Evolutionary conservation across 2,329 filamentous ascomycete genomes (phyloP).

Genomic region (Penicillium decumbens): DNA sequence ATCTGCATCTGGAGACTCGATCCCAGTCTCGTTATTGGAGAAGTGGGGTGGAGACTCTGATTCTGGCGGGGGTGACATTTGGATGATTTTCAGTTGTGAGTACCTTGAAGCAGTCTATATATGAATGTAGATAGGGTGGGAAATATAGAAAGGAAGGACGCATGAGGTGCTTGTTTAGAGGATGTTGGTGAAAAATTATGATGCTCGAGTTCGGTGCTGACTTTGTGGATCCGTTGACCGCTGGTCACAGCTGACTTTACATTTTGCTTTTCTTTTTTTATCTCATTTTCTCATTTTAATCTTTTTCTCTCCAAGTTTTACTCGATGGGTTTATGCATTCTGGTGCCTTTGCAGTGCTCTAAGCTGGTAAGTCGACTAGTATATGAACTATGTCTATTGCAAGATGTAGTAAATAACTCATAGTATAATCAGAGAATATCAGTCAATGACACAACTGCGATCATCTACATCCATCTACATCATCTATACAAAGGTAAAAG

Average conservation of each 20-base stretch:
- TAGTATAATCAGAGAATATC: too few relatives aligned
- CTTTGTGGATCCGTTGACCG: not conserved
- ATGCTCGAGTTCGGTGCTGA: not conserved
- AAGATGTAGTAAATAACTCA: too few relatives aligned
- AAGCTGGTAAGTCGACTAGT: not conserved
- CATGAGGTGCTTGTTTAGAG: too few relatives aligned
- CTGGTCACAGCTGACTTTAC: not conserved
- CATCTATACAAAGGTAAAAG: conserved; percentile 82
- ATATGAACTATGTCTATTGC: not conserved
- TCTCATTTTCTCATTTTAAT: not conserved
- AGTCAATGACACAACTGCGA: not conserved
- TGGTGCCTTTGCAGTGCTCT: not conserved
- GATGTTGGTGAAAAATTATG: not conserved
- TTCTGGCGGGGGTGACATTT: not conserved
- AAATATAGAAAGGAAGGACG: not conserved
- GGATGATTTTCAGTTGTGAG: not conserved
- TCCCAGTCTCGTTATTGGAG: not conserved
- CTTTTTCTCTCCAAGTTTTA: not conserved
- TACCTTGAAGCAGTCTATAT: not conserved
- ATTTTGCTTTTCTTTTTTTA: not conserved
- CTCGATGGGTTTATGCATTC: not conserved
- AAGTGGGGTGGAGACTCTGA: not conserved
- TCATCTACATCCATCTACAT: not conserved
- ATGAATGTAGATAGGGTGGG: not conserved
- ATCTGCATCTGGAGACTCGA: conserved; percentile 12